Evolutionary conservation across 1,139 yeast genomes (phyloP), one percentile per base, ranked within the genome.

Genomic region (Lizanozyma gosingica): DNA sequence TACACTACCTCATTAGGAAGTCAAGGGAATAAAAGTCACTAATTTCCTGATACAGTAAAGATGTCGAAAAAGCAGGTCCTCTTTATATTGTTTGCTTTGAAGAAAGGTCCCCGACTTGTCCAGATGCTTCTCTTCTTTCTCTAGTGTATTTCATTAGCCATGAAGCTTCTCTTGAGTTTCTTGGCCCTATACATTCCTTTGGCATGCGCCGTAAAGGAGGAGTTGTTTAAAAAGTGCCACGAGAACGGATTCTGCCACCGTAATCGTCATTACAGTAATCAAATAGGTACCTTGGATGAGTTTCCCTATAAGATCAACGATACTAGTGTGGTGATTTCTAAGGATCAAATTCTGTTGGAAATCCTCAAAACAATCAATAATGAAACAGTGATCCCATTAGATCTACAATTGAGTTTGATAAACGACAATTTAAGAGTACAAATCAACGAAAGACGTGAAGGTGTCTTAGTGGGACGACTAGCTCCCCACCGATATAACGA

Each of bases 211-310:
- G 92, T 80, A 18, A 83, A 86, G 56, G 76, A 74, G 11, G 78
- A 80, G 51, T 61, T 88, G 43, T 85, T 90, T 67, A 85, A 86
- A 59, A 77, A 73, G 14, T 92, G 98, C 62, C 78, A 69, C 9
- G 81, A 84, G 51, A 76, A 90, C 16, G 94, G 97, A 6, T 90
- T 92, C 56, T 92, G 98, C 57, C 65, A 73, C 39, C 71, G 98
- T 55, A 87, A 92, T 53, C 65, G 94, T 40, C 78, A 77, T 45
- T 88, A 74, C 57, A 92, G 94, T 2, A 53, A 57, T 14, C 60
- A 69, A 39, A 70, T 82, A 14, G 46, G 56, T 1, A 50, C 54
- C 4, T 47, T 55, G 2, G 57, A 64, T 46, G 53, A 51, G 18
- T 62, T 79, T 1, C 74, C 77, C 15, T 90, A 88, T 55, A 49